These are phyloP conservation scores for Dimargaris cristalligena DNA, from an alignment of 192 early-diverging fungal genomes.

Conservation along the genomic window DNA sequence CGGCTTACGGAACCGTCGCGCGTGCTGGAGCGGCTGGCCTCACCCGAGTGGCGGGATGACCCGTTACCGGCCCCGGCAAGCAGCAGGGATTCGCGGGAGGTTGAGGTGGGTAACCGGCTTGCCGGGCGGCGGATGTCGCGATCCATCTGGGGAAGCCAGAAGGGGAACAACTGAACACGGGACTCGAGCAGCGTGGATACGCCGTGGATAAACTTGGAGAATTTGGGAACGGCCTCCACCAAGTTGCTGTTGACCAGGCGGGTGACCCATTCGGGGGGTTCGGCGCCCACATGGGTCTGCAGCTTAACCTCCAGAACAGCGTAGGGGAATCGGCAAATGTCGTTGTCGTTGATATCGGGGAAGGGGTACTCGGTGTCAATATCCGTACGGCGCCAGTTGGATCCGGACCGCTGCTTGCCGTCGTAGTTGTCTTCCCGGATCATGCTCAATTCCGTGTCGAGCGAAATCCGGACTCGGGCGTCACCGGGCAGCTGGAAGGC, in stretches of 20 bases:
- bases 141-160: constrained; percentile 94
- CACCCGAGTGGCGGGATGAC: neutral
- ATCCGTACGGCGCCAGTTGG: constrained; percentile 86
- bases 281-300: constrained; percentile 79
- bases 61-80: too few relatives aligned
- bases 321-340: constrained; percentile 80
- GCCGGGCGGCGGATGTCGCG: constrained; percentile 55
- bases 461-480: constrained; percentile 75
- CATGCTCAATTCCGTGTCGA: constrained; percentile 91
- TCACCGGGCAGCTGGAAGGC: constrained; percentile 97
- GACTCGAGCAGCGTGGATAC: constrained; percentile 69
- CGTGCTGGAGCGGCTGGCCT: neutral
- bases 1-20: neutral
- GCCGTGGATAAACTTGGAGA: constrained; percentile 97
- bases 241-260: constrained; percentile 80
- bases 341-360: constrained; percentile 55
- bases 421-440: constrained; percentile 82
- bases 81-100: constrained; percentile 3
- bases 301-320: constrained; percentile 95
- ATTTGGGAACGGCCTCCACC: constrained; percentile 89
- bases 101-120: neutral
- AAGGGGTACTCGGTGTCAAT: constrained; percentile 64
- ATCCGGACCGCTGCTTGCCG: constrained; percentile 44
- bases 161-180: constrained; percentile 69
- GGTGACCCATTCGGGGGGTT: constrained; percentile 84